Conservation (phyloP, 768 basidiomycete genomes). For the Pilatotrama ljubarskyi region DNA sequence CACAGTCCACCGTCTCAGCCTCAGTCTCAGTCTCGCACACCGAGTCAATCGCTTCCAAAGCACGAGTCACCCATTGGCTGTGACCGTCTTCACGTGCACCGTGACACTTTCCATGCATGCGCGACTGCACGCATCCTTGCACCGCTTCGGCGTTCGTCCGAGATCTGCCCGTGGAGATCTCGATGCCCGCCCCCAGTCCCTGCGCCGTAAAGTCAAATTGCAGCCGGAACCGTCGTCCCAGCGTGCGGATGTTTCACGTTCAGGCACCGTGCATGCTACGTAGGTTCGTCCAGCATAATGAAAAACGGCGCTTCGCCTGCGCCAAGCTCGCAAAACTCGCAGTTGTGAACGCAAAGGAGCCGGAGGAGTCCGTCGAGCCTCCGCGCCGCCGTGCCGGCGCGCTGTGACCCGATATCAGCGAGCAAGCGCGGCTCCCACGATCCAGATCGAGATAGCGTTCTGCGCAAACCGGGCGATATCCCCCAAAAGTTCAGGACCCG, state of each 20-base stretch:
- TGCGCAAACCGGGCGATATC: constrained; percentile 18
- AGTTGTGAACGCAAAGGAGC: neutral
- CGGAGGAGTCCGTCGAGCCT: neutral
- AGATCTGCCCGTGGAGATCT: constrained; percentile 18
- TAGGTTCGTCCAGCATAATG: no score
- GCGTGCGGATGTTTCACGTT: constrained; percentile 5
- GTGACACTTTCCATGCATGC: neutral
- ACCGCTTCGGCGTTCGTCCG: constrained; percentile 16
- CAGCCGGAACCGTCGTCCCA: neutral
- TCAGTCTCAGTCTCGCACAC: neutral
- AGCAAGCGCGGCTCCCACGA: constrained; percentile 4
- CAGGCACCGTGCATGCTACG: no score
- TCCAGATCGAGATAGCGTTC: constrained; percentile 21
- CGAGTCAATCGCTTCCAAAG: neutral
- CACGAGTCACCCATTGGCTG: constrained; percentile 20
- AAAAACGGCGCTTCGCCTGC: no score
- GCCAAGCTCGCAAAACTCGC: neutral
- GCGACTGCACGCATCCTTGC: neutral
- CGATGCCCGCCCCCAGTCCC: neutral
- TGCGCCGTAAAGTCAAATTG: neutral
- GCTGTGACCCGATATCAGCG: constrained; percentile 4
- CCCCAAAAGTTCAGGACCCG: constrained; percentile 21
- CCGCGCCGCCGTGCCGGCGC: neutral
- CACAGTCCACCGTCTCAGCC: neutral
- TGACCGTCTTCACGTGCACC: constrained; percentile 13